phyloP scores from a whole-genome alignment of 371 early-diverging fungal species.

The Smittium culicis region DNA sequence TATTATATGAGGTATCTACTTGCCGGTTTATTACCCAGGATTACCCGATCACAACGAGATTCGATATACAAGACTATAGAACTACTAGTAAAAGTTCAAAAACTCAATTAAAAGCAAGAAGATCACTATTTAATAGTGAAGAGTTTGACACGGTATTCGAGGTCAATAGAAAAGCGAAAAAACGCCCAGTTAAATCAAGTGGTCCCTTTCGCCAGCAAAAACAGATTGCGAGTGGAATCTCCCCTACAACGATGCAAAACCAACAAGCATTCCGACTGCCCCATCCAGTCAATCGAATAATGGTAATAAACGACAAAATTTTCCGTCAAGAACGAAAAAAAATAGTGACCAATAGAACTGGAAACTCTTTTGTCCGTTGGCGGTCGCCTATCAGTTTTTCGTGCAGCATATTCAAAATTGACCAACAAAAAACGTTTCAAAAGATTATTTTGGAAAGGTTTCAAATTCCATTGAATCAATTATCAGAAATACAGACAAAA shows the following conservation, averaged over 20 bases:
- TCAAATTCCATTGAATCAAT: neutral
- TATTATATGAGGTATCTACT: neutral
- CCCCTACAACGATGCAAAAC: neutral
- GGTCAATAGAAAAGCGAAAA: neutral
- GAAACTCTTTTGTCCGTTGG: neutral
- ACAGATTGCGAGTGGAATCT: neutral
- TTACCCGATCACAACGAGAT: neutral
- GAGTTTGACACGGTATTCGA: neutral
- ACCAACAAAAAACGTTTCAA: neutral
- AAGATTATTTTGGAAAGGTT: neutral
- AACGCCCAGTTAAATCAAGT: neutral
- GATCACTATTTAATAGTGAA: slow-evolving; percentile 1
- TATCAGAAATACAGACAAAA: neutral
- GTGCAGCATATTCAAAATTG: neutral
- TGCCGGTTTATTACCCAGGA: neutral
- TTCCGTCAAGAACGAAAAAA: neutral
- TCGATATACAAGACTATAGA: neutral
- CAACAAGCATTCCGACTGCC: neutral
- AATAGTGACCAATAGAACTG: neutral
- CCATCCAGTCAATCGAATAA: neutral
- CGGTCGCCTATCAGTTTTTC: neutral
- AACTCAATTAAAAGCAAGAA: neutral
- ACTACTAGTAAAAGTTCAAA: neutral
- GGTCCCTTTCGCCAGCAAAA: neutral
- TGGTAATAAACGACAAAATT: neutral